These are phyloP conservation scores for Pisolithus marmoratus DNA, from an alignment of 768 basidiomycete species.

Conservation along the genomic window DNA sequence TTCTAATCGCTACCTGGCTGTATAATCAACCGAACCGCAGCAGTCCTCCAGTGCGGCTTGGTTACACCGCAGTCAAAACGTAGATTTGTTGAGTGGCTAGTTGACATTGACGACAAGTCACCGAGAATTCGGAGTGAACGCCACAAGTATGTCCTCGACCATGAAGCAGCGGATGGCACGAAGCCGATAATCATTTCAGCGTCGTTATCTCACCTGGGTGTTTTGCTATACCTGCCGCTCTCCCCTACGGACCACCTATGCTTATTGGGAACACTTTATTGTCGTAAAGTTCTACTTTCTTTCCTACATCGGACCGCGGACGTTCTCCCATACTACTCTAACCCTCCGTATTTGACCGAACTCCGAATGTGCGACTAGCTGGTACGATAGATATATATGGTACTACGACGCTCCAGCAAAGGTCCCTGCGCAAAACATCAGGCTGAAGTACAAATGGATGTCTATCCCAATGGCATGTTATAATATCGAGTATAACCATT, in stretches of 20 bases:
- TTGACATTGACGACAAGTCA: slow-evolving; percentile 1
- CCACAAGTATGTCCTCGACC: neutral
- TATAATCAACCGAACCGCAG: slow-evolving; percentile 66
- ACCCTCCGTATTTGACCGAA: slow-evolving; percentile 5
- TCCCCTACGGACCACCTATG: neutral
- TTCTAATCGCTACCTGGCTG: slow-evolving; percentile 85
- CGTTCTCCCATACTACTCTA: slow-evolving; percentile 19
- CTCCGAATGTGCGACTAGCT: slow-evolving; percentile 7
- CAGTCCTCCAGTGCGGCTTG: slow-evolving; percentile 25
- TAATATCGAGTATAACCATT: neutral
- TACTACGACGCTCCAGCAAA: slow-evolving; percentile 19
- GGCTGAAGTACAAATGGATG: neutral
- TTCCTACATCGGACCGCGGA: neutral
- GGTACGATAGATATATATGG: slow-evolving; percentile 25
- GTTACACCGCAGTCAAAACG: slow-evolving; percentile 23
- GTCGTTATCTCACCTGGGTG: slow-evolving; percentile 7
- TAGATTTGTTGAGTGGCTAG: slow-evolving; percentile 8
- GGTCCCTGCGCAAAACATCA: neutral
- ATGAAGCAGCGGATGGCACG: neutral
- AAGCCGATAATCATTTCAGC: neutral
- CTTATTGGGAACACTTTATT: slow-evolving; percentile 1
- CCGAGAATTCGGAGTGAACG: neutral
- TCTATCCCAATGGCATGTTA: neutral
- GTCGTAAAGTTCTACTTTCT: slow-evolving; percentile 4
- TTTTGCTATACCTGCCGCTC: slow-evolving; percentile 15